Conservation (phyloP, 2,329 filamentous ascomycete species). For the Fusarium acutatum region DNA sequence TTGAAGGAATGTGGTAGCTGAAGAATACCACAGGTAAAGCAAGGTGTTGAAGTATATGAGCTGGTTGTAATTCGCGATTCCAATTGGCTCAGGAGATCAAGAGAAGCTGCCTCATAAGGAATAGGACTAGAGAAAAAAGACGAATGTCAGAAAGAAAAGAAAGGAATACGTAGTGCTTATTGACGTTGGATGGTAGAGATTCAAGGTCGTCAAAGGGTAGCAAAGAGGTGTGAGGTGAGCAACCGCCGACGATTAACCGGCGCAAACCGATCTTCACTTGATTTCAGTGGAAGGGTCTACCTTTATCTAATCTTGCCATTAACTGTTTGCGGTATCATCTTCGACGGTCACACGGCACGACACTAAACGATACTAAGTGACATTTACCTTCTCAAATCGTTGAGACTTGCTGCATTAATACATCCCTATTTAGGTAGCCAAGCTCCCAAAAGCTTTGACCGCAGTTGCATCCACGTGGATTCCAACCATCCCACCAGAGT, state of each 20-base stretch:
- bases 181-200: constrained; percentile 20
- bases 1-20: background rate
- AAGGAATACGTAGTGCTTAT: constrained; percentile 17
- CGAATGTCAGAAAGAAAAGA: background rate
- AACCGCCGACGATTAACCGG: constrained; percentile 44
- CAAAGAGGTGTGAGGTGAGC: constrained; percentile 21
- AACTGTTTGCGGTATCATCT: background rate
- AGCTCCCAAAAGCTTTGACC: constrained; percentile 6
- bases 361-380: background rate
- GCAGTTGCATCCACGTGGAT: constrained; percentile 23
- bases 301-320: background rate
- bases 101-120: background rate
- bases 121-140: background rate
- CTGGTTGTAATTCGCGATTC: background rate
- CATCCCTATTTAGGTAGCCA: background rate
- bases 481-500: constrained; percentile 16
- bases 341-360: background rate
- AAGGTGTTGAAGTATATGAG: background rate
- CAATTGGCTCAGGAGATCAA: background rate
- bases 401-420: background rate
- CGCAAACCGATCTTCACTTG: constrained; percentile 28
- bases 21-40: constrained; percentile 14
- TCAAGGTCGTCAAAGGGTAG: constrained; percentile 22
- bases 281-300: background rate
- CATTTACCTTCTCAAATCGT: background rate